phyloP scores from a whole-genome alignment of 129 eudicot genomes.

The Flaveria trinervia region DNA sequence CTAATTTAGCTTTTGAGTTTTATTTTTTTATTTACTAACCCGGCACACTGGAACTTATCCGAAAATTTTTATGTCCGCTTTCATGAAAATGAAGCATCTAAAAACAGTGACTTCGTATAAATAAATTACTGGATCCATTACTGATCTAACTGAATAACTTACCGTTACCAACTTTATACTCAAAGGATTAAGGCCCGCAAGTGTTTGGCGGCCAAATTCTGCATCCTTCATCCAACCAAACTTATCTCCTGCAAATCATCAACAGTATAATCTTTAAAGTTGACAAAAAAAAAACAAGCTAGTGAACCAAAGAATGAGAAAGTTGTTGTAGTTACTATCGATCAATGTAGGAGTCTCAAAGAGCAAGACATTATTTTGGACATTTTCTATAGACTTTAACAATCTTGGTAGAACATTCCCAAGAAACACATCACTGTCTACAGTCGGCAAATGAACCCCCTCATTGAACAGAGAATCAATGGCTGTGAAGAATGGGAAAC shows the following conservation, averaged over 20 bases:
- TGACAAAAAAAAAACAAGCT: neutral
- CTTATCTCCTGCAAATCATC: conserved; percentile 58
- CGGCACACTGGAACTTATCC: too few relatives aligned
- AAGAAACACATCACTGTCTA: conserved; percentile 22
- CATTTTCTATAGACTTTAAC: conserved; percentile 39
- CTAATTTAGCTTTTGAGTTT: too few relatives aligned
- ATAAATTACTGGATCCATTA: too few relatives aligned
- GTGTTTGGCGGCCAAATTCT: conserved; percentile 77
- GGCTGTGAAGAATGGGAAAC: conserved; percentile 67
- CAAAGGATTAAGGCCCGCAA: conserved; percentile 80
- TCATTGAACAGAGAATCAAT: conserved; percentile 64
- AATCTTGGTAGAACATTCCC: conserved; percentile 55
- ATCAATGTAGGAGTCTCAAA: conserved; percentile 66
- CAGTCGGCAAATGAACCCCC: conserved; percentile 49
- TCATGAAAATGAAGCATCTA: too few relatives aligned
- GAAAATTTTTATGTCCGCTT: too few relatives aligned
- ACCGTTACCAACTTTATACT: conserved; percentile 64
- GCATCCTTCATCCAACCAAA: conserved; percentile 75
- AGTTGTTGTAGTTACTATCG: conserved; percentile 37
- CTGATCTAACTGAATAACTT: conserved; percentile 12
- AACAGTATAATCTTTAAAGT: neutral
- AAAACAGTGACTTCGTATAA: too few relatives aligned
- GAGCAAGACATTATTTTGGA: conserved; percentile 37
- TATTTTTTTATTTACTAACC: too few relatives aligned
- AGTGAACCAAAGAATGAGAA: too few relatives aligned